These are phyloP conservation scores for Microdochium trichocladiopsis DNA, from an alignment of 2,329 filamentous ascomycete species.

Conservation along the genomic window DNA sequence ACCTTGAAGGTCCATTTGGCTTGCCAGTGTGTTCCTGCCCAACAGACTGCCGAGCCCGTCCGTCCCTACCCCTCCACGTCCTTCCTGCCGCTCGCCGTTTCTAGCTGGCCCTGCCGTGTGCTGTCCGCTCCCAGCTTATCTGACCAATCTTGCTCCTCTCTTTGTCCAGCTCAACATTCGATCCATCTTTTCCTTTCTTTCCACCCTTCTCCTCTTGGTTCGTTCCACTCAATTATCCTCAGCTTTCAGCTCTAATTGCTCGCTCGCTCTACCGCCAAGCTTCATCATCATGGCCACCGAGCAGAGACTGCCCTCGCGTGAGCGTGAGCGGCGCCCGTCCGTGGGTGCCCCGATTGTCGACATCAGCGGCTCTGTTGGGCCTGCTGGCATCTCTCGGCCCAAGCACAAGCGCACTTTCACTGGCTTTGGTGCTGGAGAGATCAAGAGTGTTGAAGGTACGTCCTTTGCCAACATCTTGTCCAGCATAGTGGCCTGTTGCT, in stretches of 20 bases:
- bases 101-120: too few relatives aligned
- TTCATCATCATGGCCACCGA: conserved; percentile 19
- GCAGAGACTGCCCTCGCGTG: conserved; percentile 44
- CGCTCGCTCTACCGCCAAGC: conserved; percentile 3
- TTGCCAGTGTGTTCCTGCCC: too few relatives aligned
- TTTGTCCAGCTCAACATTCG: too few relatives aligned
- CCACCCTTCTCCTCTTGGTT: neutral
- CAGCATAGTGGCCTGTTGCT: too few relatives aligned
- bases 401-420: conserved; percentile 98
- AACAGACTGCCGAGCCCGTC: too few relatives aligned
- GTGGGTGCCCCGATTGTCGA: conserved; percentile 68
- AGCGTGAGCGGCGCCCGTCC: conserved; percentile 29
- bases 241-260: neutral
- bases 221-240: neutral
- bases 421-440: conserved; percentile 83
- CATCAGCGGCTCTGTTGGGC: conserved; percentile 79
- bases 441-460: conserved; percentile 86
- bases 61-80: too few relatives aligned
- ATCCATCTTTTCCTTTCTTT: too few relatives aligned
- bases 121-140: too few relatives aligned
- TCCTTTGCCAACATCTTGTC: too few relatives aligned
- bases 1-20: too few relatives aligned
- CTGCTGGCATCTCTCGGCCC: conserved; percentile 75
- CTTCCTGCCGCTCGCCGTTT: too few relatives aligned
- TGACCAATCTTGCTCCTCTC: too few relatives aligned